Evolutionary conservation across 345 rosid species (phyloP), one percentile per base, ranked within the genome.

Genomic region (Dovyalis caffra): DNA sequence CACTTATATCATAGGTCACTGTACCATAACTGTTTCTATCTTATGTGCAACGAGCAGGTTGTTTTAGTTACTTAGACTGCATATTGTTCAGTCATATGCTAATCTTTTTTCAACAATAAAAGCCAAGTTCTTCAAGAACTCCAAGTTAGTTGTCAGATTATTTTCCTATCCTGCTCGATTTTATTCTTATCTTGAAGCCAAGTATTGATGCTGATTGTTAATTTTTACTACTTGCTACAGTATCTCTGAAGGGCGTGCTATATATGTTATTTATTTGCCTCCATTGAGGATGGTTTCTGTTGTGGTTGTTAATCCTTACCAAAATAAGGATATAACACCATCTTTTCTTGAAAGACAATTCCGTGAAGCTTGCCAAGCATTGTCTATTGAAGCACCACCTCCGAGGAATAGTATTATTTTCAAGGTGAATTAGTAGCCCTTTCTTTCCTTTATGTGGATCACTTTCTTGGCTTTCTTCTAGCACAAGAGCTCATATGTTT

Each of bases 1-100:
- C 92, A 92, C 89, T 81, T 95, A 80, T 95, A 92, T 82, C 89
- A 87, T 78, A 95, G 98, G 98, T 92, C 88, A 77, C 64, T 72
- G 38, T 57, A 64, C 29, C 21, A 51, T 70, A 14, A 3, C 16
- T 3, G 20, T 43, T 43, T 43, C 6, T 43, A 14, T 43, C 49
- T 43, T 43, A 43, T 43, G 49, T 43, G 49, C 15, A 43, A 43
- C 15, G 49, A 43, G 15, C 49, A 14, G 18, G 49, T 43, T 43
- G 18, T 16, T 43, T 43, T 43, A 14, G 49, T 43, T 43, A 14
- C 49, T 43, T 43, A 14, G 15, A 43, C 18, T 14, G 49, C 18
- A 43, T 43, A 43, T 14, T 43, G 12, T 43, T 43, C 49, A 11
- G 49, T 43, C 15, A 14, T 11, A 43, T 14, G 49, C 18, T 43